Conservation (phyloP, 345 rosid genomes). For the Linum trigynum region DNA sequence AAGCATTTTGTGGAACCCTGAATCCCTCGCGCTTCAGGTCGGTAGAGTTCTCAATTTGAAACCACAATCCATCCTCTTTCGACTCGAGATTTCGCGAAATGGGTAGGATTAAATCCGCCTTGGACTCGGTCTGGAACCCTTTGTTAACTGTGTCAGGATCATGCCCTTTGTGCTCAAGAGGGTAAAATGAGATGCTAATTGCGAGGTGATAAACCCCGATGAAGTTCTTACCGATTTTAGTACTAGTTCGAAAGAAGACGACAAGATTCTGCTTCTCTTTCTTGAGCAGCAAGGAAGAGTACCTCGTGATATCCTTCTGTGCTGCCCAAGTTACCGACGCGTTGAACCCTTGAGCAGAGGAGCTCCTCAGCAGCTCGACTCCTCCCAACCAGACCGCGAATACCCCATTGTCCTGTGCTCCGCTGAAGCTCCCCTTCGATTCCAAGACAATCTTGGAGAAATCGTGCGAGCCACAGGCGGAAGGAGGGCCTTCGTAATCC, state of each 20-base stretch:
- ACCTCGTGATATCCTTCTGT: too few species aligned
- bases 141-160: constrained; percentile 4
- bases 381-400: constrained; percentile 86
- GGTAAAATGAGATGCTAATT: constrained; percentile 55
- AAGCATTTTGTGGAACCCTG: constrained; percentile 17
- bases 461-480: constrained; percentile 28
- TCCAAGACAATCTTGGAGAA: constrained; percentile 73
- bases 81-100: constrained; percentile 47
- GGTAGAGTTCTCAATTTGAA: constrained; percentile 10
- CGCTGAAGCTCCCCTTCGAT: constrained; percentile 63
- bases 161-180: constrained; percentile 1
- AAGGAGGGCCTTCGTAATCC: constrained; percentile 48
- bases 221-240: background rate
- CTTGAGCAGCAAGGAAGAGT: constrained; percentile 28
- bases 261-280: constrained; percentile 47
- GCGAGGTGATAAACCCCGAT: constrained; percentile 49
- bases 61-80: constrained; percentile 44
- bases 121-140: constrained; percentile 8
- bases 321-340: too few species aligned
- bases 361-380: constrained; percentile 84
- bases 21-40: constrained; percentile 41
- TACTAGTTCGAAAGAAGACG: constrained; percentile 54
- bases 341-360: constrained; percentile 37
- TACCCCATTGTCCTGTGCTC: constrained; percentile 71
- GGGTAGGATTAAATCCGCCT: constrained; percentile 16